Percentiles rank a stretch among this genome's conserved stretches.
phyloP scores from a whole-genome alignment of 306 rosid species.

The Begonia peltatifolia region DNA sequence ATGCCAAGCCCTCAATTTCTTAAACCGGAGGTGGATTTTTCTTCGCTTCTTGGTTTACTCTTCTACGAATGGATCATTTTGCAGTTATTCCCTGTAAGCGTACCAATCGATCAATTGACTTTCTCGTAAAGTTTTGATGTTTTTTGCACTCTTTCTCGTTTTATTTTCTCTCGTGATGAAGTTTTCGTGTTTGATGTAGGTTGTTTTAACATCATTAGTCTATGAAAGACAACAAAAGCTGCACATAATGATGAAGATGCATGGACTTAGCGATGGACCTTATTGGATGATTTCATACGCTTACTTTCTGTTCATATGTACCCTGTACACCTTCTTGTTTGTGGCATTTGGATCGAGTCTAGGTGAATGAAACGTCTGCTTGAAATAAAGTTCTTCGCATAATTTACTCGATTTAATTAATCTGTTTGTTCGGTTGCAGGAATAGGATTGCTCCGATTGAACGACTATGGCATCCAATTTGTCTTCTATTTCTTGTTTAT shows the following conservation, averaged over 20 bases:
- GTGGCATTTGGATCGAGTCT: constrained; percentile 66
- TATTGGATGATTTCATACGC: constrained; percentile 78
- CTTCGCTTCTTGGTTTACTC: constrained; percentile 72
- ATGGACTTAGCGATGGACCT: constrained; percentile 91
- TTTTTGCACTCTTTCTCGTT: too few relatives aligned
- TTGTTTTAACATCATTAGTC: constrained; percentile 52
- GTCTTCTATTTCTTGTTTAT: constrained; percentile 60
- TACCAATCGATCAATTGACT: neutral
- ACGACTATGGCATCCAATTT: constrained; percentile 77
- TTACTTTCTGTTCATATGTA: constrained; percentile 52
- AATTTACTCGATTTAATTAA: neutral
- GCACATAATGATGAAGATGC: constrained; percentile 99
- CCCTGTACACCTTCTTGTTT: constrained; percentile 55
- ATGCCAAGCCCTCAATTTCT: constrained; percentile 60
- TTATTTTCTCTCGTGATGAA: too few relatives aligned
- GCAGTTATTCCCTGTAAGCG: constrained; percentile 78
- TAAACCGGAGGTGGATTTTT: constrained; percentile 35
- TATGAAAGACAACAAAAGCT: constrained; percentile 72
- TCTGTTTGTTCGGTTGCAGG: constrained; percentile 32
- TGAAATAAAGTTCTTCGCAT: neutral
- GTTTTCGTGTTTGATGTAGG: constrained; percentile 25
- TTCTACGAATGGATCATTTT: constrained; percentile 85
- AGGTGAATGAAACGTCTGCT: constrained; percentile 26
- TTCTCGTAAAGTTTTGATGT: too few relatives aligned
- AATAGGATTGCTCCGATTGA: constrained; percentile 58